Evolutionary conservation across 2,329 filamentous ascomycete genomes (phyloP).

Genomic region (Colletotrichum agaves): DNA sequence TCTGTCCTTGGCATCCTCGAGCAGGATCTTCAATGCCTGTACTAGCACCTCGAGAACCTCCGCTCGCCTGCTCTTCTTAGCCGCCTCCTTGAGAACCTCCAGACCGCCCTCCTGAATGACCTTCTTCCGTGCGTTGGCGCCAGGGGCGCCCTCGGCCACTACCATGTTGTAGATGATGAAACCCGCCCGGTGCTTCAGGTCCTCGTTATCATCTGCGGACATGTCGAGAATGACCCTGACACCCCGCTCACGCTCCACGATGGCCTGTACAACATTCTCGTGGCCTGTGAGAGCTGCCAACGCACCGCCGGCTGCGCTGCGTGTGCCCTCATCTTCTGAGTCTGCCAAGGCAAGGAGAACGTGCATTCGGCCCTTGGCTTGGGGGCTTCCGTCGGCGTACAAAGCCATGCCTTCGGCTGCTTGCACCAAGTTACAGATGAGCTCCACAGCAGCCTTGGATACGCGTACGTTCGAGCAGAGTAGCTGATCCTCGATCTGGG

Average conservation of each 20-base stretch:
- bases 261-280: constrained; percentile 76
- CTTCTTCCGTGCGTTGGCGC: constrained; percentile 67
- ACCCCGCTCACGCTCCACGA: constrained; percentile 78
- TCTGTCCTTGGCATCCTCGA: constrained; percentile 51
- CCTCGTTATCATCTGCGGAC: constrained; percentile 78
- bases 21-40: constrained; percentile 76
- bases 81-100: constrained; percentile 74
- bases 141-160: constrained; percentile 72
- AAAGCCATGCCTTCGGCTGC: constrained; percentile 72
- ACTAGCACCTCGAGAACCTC: constrained; percentile 78
- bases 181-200: constrained; percentile 76
- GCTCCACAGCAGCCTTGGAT: constrained; percentile 84
- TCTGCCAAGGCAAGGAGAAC: constrained; percentile 90
- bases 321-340: constrained; percentile 81
- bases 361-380: constrained; percentile 80
- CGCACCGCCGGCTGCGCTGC: constrained; percentile 87
- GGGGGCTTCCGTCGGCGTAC: constrained; percentile 74
- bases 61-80: constrained; percentile 74
- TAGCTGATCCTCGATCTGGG: constrained; percentile 83
- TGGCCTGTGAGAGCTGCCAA: constrained; percentile 85
- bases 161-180: constrained; percentile 81
- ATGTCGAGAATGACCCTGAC: constrained; percentile 82
- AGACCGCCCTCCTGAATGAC: constrained; percentile 72
- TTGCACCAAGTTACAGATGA: constrained; percentile 90
- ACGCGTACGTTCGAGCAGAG: constrained; percentile 80